Conservation (phyloP, 371 early-diverging fungal species). For the Apophysomyces elegans region DNA sequence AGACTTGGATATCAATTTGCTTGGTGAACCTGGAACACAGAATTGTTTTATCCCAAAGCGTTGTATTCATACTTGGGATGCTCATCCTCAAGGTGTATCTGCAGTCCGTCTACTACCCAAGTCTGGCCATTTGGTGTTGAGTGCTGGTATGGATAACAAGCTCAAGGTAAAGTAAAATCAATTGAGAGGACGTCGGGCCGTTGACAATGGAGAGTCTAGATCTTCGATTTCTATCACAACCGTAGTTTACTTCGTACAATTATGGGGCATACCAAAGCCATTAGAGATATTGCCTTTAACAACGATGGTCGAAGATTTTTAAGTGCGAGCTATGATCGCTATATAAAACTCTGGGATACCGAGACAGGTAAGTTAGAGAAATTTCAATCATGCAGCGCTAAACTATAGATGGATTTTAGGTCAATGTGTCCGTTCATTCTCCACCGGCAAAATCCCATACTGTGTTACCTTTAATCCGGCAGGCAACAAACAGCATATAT, state of each 20-base stretch:
- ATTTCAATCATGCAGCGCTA: constrained; percentile 12
- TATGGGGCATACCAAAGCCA: constrained; percentile 91
- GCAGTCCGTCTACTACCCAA: constrained; percentile 90
- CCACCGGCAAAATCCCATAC: constrained; percentile 83
- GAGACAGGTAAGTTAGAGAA: constrained; percentile 74
- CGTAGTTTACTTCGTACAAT: constrained; percentile 83
- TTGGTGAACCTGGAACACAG: constrained; percentile 75
- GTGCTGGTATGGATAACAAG: constrained; percentile 91
- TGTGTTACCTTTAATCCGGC: constrained; percentile 92
- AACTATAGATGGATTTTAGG: constrained; percentile 37
- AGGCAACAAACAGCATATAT: constrained; percentile 78
- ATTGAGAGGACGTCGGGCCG: background rate
- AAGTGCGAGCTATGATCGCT: constrained; percentile 90
- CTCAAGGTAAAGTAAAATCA: constrained; percentile 69
- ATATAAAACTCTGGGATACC: constrained; percentile 96
- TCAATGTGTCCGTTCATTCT: constrained; percentile 81
- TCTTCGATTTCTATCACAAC: constrained; percentile 95
- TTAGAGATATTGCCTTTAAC: constrained; percentile 91
- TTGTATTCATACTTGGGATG: constrained; percentile 90
- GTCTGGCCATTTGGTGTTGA: constrained; percentile 89
- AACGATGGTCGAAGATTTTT: constrained; percentile 87
- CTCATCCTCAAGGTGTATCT: constrained; percentile 92
- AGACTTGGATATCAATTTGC: constrained; percentile 80
- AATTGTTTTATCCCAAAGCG: constrained; percentile 88
- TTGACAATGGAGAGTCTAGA: constrained; percentile 30